Evolutionary conservation across 2,329 filamentous ascomycete species (phyloP), one percentile per base, ranked within the genome.

Genomic region (Thelonectria olida): DNA sequence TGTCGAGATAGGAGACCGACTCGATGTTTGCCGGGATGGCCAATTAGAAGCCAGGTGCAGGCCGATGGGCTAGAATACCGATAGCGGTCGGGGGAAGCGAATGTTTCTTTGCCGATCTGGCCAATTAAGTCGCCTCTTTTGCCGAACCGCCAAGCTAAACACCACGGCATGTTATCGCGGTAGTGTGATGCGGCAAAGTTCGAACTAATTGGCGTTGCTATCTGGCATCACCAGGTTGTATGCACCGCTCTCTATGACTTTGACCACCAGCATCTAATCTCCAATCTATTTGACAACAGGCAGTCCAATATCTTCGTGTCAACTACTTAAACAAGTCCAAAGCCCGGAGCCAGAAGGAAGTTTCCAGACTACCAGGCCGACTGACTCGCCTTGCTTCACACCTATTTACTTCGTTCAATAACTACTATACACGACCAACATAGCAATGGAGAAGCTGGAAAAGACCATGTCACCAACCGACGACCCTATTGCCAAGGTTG

Each of bases 1-100:
- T 27, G 47, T 31, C 31, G 39, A 13, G 12, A 44, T 25, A 20
- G 13, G 13, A 34, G 10, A 17, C 39, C 38, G 44, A 27, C 31
- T 27, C 13, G 7, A 17, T 6, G 31, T 15, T 68, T 57, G 59
- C 67, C 67, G 66, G 57, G 8, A 7, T 1, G 12, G 1, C 67
- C 62, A 69, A 69, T 67, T 59, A 59, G 64, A 53, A 17, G 8
- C n/a, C 13, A 2, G 5, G 10, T n/a, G 2, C n/a, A 12, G 20
- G 15, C 36, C 19, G 31, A 19, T 15, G 17, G n/a, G 39, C 27
- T n/a, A 38, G 15, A 39, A 9, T 19, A 12, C 25, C n/a, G 47
- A 49, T 57, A 57, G n/a, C 17, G 22, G 38, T 31, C 7, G 2
- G 8, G 25, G 22, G 4, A 42, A 19, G 23, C 25, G 27, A 4